Evolutionary conservation across 495 filamentous ascomycete genomes (phyloP), one percentile per base, ranked within the genome.

Genomic region (Aspergillus ostianus): DNA sequence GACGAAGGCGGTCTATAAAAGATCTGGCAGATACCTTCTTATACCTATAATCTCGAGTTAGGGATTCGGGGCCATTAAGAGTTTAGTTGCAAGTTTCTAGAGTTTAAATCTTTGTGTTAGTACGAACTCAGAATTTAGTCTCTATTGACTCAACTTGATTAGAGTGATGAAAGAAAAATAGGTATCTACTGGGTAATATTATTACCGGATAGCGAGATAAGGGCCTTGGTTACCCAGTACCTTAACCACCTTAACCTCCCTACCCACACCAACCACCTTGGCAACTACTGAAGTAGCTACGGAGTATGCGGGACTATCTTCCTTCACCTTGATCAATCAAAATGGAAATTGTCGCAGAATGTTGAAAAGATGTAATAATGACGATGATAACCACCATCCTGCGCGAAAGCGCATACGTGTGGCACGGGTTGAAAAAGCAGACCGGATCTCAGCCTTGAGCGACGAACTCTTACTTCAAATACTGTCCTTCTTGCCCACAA

Each of bases 381-480:
- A 70, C 53, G 55, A 53, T 12, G 23, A 47, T 0, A 48, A 48
- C 9, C 49, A 55, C 56, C 46, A 53, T 46, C 68, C 59, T 44
- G 45, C 64, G 36, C 47, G 61, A 46, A 82, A 84, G 60, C 74
- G 81, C 30, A 61, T 57, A 52, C 75, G 73, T 36, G 64, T 64
- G 56, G 64, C 62, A 47, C 55, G n/a, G 47, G 45, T n/a, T 15
- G 53, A 52, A 23, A 36, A 56, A 49, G 49, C 60, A 12, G 64
- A 88, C 66, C 74, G 70, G 52, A 54, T 89, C 7, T 87, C 90
- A 29, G 71, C 71, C 20, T 79, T 98, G 53, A 95, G 92, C 55
- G 88, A 97, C 73, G 94, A 98, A 69, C 81, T 98, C 47, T 81
- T 96, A 36, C 75, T 98, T 44, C 87, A 91, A 67, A 91, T 96